Evolutionary conservation across 352 stramenopile genomes (phyloP).

Genomic region (Pythium brassicae): DNA sequence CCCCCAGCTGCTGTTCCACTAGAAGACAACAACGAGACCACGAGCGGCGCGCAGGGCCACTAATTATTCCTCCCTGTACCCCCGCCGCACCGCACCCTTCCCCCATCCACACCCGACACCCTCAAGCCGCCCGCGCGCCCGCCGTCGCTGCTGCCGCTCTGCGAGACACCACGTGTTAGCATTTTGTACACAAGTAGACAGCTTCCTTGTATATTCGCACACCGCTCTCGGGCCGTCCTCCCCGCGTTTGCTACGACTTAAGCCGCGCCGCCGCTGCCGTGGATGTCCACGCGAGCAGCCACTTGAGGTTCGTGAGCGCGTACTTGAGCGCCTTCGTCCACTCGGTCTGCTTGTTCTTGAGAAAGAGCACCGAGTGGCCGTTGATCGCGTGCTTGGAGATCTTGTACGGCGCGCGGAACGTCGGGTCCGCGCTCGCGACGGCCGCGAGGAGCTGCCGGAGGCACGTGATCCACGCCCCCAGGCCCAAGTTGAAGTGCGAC

Average conservation of each 20-base stretch:
- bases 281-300: conserved; percentile 63
- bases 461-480: conserved; percentile 78
- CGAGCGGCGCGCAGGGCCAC: neutral
- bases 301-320: conserved; percentile 82
- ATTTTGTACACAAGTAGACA: conserved; percentile 16
- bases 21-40: neutral
- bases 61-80: conserved; percentile 13
- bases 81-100: neutral
- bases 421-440: conserved; percentile 48
- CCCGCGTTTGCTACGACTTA: conserved; percentile 5
- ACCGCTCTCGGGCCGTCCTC: neutral
- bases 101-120: neutral
- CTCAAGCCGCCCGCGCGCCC: neutral
- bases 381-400: conserved; percentile 69
- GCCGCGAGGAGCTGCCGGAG: conserved; percentile 61
- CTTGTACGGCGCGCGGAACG: conserved; percentile 77
- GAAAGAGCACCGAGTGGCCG: conserved; percentile 61
- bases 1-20: conserved; percentile 1
- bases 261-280: conserved; percentile 27
- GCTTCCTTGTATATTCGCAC: neutral
- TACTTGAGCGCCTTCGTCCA: conserved; percentile 88
- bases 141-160: neutral
- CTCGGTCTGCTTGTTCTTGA: conserved; percentile 79
- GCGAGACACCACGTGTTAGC: neutral
- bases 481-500: conserved; percentile 82